Percentiles rank a stretch among this genome's conserved stretches.
Evolutionary conservation across 768 basidiomycete genomes (phyloP).

Genomic region (Hydnum rufescens): DNA sequence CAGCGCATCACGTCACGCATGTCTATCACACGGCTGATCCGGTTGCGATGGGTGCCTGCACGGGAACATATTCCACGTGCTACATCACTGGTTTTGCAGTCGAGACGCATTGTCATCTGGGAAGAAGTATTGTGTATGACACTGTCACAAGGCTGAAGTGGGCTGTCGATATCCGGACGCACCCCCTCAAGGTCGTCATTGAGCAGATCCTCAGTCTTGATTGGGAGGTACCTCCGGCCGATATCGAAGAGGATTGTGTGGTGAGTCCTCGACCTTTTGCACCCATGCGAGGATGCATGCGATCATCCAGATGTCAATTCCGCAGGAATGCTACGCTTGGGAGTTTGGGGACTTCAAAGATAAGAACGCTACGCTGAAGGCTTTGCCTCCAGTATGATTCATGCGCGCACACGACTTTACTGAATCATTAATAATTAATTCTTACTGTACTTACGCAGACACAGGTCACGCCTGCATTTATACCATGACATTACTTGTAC

Average conservation of each 20-base stretch:
- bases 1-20: slow-evolving; percentile 22
- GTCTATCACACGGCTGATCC: slow-evolving; percentile 91
- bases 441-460: too few relatives aligned
- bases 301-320: slow-evolving; percentile 1
- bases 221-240: slow-evolving; percentile 49
- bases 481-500: too few relatives aligned
- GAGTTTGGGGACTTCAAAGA: slow-evolving; percentile 22
- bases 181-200: slow-evolving; percentile 48
- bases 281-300: slow-evolving; percentile 22
- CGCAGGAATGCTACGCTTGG: slow-evolving; percentile 57
- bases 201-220: slow-evolving; percentile 48
- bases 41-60: slow-evolving; percentile 71
- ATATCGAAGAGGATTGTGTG: slow-evolving; percentile 42
- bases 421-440: too few relatives aligned
- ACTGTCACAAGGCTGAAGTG: slow-evolving; percentile 52
- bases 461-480: too few relatives aligned
- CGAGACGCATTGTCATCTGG: slow-evolving; percentile 75
- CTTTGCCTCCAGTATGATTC: too few relatives aligned
- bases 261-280: slow-evolving; percentile 18
- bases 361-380: not conserved
- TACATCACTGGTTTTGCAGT: slow-evolving; percentile 72
- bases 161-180: slow-evolving; percentile 58
- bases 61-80: slow-evolving; percentile 55
- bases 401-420: too few relatives aligned
- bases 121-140: slow-evolving; percentile 66